These are phyloP conservation scores for Beauveria brongniartii DNA, from an alignment of 2,329 filamentous ascomycete genomes.

Conservation along the genomic window DNA sequence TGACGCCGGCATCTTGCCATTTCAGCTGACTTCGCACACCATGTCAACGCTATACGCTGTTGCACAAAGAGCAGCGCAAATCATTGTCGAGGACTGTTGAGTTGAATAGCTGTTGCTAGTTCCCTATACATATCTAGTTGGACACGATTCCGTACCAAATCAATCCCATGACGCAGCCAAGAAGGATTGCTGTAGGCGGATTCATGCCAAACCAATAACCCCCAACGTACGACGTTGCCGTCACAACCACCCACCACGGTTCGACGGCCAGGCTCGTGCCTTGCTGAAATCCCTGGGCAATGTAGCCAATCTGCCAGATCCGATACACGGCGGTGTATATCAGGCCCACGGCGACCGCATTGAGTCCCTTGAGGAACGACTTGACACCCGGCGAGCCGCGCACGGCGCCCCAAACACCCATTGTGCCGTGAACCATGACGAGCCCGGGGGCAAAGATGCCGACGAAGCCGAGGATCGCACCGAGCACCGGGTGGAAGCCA, in stretches of 20 bases:
- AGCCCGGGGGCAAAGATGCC: slow-evolving; percentile 47
- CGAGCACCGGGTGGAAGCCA: slow-evolving; percentile 30
- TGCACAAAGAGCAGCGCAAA: slow-evolving; percentile 16
- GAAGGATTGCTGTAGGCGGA: slow-evolving; percentile 25
- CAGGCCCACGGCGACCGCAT: slow-evolving; percentile 51
- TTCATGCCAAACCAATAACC: slow-evolving; percentile 24
- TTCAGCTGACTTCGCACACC: slow-evolving; percentile 16
- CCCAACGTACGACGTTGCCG: slow-evolving; percentile 32
- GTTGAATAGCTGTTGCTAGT: not conserved
- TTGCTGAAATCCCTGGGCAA: slow-evolving; percentile 37
- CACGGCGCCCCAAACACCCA: slow-evolving; percentile 48
- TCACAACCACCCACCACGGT: slow-evolving; percentile 57
- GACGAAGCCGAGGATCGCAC: slow-evolving; percentile 43
- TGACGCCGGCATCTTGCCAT: slow-evolving; percentile 17
- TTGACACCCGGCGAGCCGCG: slow-evolving; percentile 38
- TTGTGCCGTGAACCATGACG: slow-evolving; percentile 38
- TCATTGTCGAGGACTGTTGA: slow-evolving; percentile 14
- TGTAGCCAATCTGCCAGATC: slow-evolving; percentile 53
- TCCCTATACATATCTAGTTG: not conserved
- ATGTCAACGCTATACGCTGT: slow-evolving; percentile 20
- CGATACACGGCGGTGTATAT: slow-evolving; percentile 58
- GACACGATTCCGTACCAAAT: slow-evolving; percentile 22
- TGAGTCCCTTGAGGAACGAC: slow-evolving; percentile 45
- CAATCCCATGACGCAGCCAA: slow-evolving; percentile 27
- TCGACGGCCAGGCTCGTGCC: slow-evolving; percentile 49